These are phyloP conservation scores for Setaria italica DNA, from an alignment of 202 grass and related monocot species.

Conservation along the genomic window DNA sequence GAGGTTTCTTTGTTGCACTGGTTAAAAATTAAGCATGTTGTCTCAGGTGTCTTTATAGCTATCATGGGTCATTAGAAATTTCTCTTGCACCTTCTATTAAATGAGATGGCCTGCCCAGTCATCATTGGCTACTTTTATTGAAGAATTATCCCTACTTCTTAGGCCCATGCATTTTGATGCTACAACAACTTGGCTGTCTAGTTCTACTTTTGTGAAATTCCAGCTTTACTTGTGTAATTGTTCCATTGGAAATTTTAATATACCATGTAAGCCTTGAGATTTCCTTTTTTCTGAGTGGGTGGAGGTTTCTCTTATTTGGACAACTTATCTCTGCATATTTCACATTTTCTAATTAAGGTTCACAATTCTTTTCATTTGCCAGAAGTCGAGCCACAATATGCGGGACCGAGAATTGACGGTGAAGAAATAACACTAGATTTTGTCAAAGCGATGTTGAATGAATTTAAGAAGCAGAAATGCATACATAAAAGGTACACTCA, in stretches of 20 bases:
- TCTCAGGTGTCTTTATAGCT: not conserved
- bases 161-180: not conserved
- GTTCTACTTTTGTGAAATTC: constrained; percentile 10
- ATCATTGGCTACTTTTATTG: not conserved
- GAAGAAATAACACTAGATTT: constrained; percentile 74
- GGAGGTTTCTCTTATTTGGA: constrained; percentile 18
- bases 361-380: constrained; percentile 24
- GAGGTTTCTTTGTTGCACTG: not conserved
- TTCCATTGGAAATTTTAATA: not conserved
- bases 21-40: not conserved
- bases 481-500: constrained; percentile 74
- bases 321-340: not conserved
- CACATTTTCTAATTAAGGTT: constrained; percentile 17
- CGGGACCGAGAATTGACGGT: constrained; percentile 70
- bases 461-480: constrained; percentile 78
- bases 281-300: not conserved
- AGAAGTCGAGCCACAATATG: constrained; percentile 81
- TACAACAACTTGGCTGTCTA: not conserved
- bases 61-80: not conserved
- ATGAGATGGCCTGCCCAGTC: not conserved
- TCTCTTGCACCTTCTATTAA: not conserved
- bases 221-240: constrained; percentile 10
- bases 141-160: not conserved
- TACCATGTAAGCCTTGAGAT: not conserved
- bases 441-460: constrained; percentile 78